Conservation (phyloP, 441 rosid genomes). For the Euphorbia celastroides region DNA sequence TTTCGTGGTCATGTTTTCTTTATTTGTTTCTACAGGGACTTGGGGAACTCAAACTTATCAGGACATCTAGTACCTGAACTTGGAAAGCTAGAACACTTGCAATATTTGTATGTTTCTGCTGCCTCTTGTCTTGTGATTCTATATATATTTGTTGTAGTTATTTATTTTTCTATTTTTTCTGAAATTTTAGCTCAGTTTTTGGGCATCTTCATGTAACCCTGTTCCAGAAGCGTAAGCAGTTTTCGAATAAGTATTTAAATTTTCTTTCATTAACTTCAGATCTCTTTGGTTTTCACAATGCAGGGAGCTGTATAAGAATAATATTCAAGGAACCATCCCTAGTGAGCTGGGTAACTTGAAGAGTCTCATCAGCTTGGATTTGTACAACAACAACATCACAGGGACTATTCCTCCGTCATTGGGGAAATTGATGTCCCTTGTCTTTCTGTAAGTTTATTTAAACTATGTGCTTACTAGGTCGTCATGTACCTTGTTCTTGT, state of each 20-base stretch:
- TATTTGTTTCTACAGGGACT: conserved; percentile 55
- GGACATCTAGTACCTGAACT: conserved; percentile 87
- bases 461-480: conserved; percentile 5
- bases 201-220: neutral
- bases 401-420: conserved; percentile 70
- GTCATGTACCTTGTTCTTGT: neutral
- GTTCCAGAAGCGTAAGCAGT: neutral
- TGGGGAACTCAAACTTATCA: conserved; percentile 82
- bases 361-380: conserved; percentile 89
- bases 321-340: conserved; percentile 79
- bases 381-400: conserved; percentile 78
- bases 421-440: conserved; percentile 83
- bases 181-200: conserved; percentile 4
- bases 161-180: neutral
- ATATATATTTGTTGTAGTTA: neutral
- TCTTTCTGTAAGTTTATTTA: conserved; percentile 63
- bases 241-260: neutral
- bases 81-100: conserved; percentile 81
- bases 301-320: conserved; percentile 93
- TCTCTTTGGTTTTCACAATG: conserved; percentile 12
- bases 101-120: conserved; percentile 64
- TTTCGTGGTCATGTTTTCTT: neutral
- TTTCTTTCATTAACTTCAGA: neutral
- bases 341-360: conserved; percentile 73
- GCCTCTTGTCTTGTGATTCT: conserved; percentile 3